phyloP scores from a whole-genome alignment of 2,329 filamentous ascomycete genomes.

The Pochonia chlamydosporia region DNA sequence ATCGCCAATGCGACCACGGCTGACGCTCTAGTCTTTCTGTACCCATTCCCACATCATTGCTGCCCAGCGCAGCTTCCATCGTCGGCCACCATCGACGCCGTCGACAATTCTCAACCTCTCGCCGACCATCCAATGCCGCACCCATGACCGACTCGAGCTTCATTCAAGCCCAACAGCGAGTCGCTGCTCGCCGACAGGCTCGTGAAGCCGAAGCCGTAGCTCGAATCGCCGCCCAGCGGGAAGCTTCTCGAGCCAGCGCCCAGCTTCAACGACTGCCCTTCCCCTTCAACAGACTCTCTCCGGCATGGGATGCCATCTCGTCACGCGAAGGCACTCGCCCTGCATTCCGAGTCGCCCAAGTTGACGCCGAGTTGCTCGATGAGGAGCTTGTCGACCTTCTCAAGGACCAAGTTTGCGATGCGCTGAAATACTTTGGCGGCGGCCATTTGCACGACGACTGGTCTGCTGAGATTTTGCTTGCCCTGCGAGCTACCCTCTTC shows the following conservation, averaged over 20 bases:
- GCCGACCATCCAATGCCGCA: constrained; percentile 25
- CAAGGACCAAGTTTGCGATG: constrained; percentile 80
- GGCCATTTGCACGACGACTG: constrained; percentile 76
- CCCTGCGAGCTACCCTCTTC: constrained; percentile 74
- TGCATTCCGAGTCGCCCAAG: constrained; percentile 88
- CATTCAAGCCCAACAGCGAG: constrained; percentile 81
- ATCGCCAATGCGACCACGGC: no score
- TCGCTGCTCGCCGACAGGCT: constrained; percentile 72
- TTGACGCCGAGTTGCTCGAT: constrained; percentile 91
- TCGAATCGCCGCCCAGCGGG: constrained; percentile 42
- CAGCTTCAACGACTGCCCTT: constrained; percentile 53
- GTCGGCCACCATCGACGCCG: no score
- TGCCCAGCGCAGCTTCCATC: no score
- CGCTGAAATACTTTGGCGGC: constrained; percentile 77
- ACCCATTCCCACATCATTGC: no score
- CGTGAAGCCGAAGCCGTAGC: constrained; percentile 63
- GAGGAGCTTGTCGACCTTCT: constrained; percentile 86
- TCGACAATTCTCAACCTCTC: no score
- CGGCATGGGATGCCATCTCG: constrained; percentile 64
- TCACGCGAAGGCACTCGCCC: constrained; percentile 75
- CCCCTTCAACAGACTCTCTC: constrained; percentile 55
- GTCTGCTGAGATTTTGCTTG: constrained; percentile 76
- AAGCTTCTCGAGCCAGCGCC: constrained; percentile 48
- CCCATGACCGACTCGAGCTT: constrained; percentile 60
- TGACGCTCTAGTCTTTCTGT: no score